Evolutionary conservation across 441 rosid genomes (phyloP).

Genomic region (Omphalea diandra): DNA sequence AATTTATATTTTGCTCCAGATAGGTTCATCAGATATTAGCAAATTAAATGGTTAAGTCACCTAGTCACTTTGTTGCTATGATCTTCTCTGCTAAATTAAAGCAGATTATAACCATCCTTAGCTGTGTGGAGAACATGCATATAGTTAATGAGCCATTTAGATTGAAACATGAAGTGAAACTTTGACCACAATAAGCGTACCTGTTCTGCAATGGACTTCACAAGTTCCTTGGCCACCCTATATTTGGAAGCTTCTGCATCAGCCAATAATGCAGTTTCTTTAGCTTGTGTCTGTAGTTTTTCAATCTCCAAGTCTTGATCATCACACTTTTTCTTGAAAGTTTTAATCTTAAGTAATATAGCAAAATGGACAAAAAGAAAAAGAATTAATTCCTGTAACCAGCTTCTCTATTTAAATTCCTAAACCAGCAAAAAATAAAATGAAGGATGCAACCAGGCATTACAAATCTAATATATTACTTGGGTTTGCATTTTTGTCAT

Average conservation of each 20-base stretch:
- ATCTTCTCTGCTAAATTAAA: neutral
- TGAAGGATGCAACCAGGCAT: conserved; percentile 19
- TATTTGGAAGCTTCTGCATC: conserved; percentile 48
- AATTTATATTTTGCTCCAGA: no score
- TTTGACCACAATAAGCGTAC: conserved; percentile 30
- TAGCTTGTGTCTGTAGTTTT: conserved; percentile 41
- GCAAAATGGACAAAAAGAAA: conserved; percentile 7
- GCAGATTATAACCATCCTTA: neutral
- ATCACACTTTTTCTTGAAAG: conserved; percentile 57
- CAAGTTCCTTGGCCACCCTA: conserved; percentile 48
- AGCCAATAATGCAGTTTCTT: conserved; percentile 47
- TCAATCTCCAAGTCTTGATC: conserved; percentile 57
- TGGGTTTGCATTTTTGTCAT: conserved; percentile 66
- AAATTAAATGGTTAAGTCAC: no score
- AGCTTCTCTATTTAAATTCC: conserved; percentile 11
- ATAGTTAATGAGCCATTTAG: conserved; percentile 3
- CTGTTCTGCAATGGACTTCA: conserved; percentile 53
- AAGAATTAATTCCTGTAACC: neutral
- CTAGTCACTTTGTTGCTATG: no score
- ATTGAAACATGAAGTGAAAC: conserved; percentile 3
- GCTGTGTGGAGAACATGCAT: neutral
- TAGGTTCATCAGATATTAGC: no score
- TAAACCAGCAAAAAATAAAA: conserved; percentile 5
- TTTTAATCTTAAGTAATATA: conserved; percentile 44
- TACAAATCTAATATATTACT: conserved; percentile 36